Evolutionary conservation across 2,329 filamentous ascomycete genomes (phyloP).

Genomic region (Fusarium tanahbumbuense): DNA sequence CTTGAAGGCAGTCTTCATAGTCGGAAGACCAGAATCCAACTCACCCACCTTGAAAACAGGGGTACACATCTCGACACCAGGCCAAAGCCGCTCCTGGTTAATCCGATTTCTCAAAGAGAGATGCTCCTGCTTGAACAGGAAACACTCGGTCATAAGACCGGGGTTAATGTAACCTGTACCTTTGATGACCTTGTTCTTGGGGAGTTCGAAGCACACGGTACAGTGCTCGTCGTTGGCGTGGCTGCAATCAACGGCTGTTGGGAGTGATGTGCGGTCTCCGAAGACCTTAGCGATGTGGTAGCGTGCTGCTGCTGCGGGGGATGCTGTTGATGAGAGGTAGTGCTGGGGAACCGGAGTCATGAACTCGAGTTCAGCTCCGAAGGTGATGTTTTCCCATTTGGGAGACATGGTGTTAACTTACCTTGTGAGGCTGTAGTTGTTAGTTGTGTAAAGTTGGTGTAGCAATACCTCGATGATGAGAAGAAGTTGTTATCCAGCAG

Average conservation of each 20-base stretch:
- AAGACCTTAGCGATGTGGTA: slow-evolving; percentile 12
- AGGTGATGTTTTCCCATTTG: slow-evolving; percentile 16
- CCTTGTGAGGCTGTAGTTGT: background rate
- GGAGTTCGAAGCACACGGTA: background rate
- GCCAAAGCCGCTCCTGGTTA: slow-evolving; percentile 10
- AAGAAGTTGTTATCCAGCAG: background rate
- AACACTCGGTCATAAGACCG: slow-evolving; percentile 7
- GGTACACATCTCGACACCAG: slow-evolving; percentile 35
- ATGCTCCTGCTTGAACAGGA: slow-evolving; percentile 29
- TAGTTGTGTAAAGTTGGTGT: background rate
- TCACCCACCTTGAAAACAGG: slow-evolving; percentile 36
- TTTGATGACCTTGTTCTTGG: background rate
- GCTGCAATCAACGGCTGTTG: slow-evolving; percentile 15
- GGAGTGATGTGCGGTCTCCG: background rate
- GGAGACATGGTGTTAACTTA: background rate
- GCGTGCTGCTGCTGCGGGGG: slow-evolving; percentile 2
- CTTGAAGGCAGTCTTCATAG: slow-evolving; percentile 4
- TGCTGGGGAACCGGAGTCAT: slow-evolving; percentile 11
- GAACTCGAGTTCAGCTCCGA: slow-evolving; percentile 44
- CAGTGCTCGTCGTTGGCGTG: background rate
- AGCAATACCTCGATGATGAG: background rate
- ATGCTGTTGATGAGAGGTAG: background rate
- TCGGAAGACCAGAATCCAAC: slow-evolving; percentile 27
- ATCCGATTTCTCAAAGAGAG: background rate
- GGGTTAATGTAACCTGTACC: background rate